phyloP scores from a whole-genome alignment of 345 rosid species.

The Euphorbia tirucalli region DNA sequence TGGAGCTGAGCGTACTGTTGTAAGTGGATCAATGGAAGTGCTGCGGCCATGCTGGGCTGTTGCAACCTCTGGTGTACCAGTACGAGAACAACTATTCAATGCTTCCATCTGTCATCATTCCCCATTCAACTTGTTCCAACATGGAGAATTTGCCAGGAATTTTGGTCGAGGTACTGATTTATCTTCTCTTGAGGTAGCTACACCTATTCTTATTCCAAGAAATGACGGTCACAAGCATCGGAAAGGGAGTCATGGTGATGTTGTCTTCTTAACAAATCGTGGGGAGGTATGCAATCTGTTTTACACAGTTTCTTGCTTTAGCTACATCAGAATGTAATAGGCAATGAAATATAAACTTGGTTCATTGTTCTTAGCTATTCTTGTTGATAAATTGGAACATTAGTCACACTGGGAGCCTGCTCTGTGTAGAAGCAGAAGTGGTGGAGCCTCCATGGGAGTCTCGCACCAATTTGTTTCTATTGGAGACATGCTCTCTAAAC shows the following conservation, averaged over 20 bases:
- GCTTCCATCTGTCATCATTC: slow-evolving; percentile 90
- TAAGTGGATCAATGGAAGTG: slow-evolving; percentile 79
- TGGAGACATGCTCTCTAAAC: background rate
- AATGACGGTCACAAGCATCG: slow-evolving; percentile 80
- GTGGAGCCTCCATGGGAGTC: background rate
- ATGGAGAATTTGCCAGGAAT: slow-evolving; percentile 69
- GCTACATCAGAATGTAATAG: background rate
- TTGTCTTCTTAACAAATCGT: slow-evolving; percentile 84
- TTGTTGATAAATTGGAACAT: background rate
- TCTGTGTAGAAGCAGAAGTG: background rate
- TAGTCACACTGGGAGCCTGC: background rate
- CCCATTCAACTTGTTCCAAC: slow-evolving; percentile 76
- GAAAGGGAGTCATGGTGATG: slow-evolving; percentile 87
- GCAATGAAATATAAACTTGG: background rate
- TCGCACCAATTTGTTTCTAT: background rate
- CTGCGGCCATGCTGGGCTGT: slow-evolving; percentile 92
- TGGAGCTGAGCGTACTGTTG: slow-evolving; percentile 77
- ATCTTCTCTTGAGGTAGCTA: slow-evolving; percentile 78
- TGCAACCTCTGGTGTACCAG: slow-evolving; percentile 96
- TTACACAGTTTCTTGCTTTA: too few relatives aligned
- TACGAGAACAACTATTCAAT: slow-evolving; percentile 90
- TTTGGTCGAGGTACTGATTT: slow-evolving; percentile 61
- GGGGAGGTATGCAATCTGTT: slow-evolving; percentile 94
- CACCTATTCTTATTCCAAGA: slow-evolving; percentile 88
- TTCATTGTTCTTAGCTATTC: too few relatives aligned